A percentile compares a stretch with the other conserved stretches of the same genome.
These are phyloP conservation scores for Sanghuangporus weigelae DNA, from an alignment of 1,284 basidiomycete species.

Conservation along the genomic window DNA sequence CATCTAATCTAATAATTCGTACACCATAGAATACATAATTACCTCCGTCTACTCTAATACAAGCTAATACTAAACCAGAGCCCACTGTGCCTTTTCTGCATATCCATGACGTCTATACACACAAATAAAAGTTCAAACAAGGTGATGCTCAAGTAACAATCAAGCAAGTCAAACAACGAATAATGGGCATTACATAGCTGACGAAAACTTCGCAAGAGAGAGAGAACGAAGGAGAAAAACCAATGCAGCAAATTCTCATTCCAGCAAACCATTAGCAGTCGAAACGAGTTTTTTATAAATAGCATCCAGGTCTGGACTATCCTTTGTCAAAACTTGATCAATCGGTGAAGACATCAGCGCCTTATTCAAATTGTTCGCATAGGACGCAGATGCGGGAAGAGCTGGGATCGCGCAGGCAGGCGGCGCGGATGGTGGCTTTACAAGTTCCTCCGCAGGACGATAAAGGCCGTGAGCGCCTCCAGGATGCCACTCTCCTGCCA, in stretches of 20 bases:
- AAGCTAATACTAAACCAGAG: too few relatives aligned
- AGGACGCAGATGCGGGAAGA: constrained; percentile 1
- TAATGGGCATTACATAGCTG: not conserved
- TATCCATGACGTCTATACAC: too few relatives aligned
- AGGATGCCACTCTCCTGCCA: constrained; percentile 15
- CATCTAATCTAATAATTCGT: not conserved
- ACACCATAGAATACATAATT: too few relatives aligned
- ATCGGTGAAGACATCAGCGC: not conserved
- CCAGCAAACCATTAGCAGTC: constrained; percentile 1
- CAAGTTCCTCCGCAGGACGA: not conserved
- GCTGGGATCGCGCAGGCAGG: not conserved
- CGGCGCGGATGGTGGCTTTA: not conserved
- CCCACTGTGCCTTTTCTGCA: too few relatives aligned
- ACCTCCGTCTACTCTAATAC: too few relatives aligned
- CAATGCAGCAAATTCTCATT: not conserved
- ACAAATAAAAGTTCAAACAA: too few relatives aligned
- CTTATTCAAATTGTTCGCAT: constrained; percentile 15
- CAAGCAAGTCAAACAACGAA: not conserved
- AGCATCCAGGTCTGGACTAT: constrained; percentile 7
- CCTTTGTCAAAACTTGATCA: not conserved
- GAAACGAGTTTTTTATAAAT: constrained; percentile 11
- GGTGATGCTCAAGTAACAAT: too few relatives aligned
- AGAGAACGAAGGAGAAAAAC: not conserved
- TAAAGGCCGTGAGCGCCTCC: not conserved
- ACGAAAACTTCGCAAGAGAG: not conserved